These are phyloP conservation scores for Thalassia testudinum DNA, from an alignment of 116 monocot species.

Conservation along the genomic window DNA sequence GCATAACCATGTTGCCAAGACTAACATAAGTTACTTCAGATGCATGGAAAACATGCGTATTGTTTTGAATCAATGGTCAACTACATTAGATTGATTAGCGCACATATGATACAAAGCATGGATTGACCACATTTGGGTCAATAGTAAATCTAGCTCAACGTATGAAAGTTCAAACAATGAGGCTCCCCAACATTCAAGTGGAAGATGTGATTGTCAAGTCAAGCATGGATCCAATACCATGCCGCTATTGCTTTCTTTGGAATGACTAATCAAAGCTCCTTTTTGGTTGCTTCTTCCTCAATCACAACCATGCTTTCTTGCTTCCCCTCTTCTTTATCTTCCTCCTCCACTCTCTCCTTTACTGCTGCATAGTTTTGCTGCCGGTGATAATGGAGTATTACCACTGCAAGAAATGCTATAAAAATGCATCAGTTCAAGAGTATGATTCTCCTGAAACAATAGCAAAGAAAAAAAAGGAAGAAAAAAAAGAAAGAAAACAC, in stretches of 20 bases:
- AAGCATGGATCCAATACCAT: background rate
- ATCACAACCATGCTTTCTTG: background rate
- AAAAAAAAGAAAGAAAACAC: background rate
- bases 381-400: slow-evolving; percentile 33
- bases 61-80: too few relatives aligned
- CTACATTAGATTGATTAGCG: too few relatives aligned
- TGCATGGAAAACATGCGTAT: too few relatives aligned
- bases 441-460: slow-evolving; percentile 5
- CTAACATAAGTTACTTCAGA: too few relatives aligned
- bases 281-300: background rate
- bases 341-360: background rate
- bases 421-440: too few relatives aligned
- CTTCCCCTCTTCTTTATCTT: background rate
- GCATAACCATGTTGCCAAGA: background rate
- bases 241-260: background rate
- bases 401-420: slow-evolving; percentile 54
- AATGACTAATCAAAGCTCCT: background rate
- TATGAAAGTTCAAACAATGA: too few relatives aligned
- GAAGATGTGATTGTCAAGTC: too few relatives aligned
- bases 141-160: too few relatives aligned
- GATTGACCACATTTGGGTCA: background rate
- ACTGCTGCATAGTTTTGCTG: slow-evolving; percentile 4
- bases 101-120: background rate
- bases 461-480: background rate
- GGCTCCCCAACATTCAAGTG: too few relatives aligned